These are phyloP conservation scores for Cydonia oblonga DNA, from an alignment of 331 rosid species.

Conservation along the genomic window DNA sequence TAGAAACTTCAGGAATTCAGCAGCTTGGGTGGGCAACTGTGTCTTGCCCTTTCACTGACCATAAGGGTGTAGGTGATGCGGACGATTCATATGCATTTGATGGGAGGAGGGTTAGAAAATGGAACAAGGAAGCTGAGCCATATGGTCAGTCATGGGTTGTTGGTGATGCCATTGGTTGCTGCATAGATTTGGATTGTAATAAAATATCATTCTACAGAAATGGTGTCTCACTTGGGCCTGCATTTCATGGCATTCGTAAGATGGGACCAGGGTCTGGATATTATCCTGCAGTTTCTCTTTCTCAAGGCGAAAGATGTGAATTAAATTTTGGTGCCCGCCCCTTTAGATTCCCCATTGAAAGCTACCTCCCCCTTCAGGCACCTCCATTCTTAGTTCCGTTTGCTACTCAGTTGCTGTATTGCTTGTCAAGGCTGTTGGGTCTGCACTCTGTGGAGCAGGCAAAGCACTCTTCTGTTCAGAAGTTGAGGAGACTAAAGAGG, in stretches of 20 bases:
- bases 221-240: slow-evolving; percentile 83
- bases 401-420: slow-evolving; percentile 47
- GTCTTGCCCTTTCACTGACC: slow-evolving; percentile 80
- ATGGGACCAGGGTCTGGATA: slow-evolving; percentile 77
- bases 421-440: slow-evolving; percentile 79
- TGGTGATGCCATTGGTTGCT: slow-evolving; percentile 95
- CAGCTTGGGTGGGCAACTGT: slow-evolving; percentile 97
- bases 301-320: slow-evolving; percentile 87
- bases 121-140: slow-evolving; percentile 75
- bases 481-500: slow-evolving; percentile 65
- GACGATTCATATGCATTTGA: slow-evolving; percentile 94
- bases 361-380: slow-evolving; percentile 73
- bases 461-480: slow-evolving; percentile 57
- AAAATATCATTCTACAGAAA: slow-evolving; percentile 79
- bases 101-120: slow-evolving; percentile 81
- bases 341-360: slow-evolving; percentile 72
- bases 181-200: slow-evolving; percentile 75
- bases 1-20: slow-evolving; percentile 89
- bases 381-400: slow-evolving; percentile 37
- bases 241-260: slow-evolving; percentile 72
- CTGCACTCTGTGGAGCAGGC: slow-evolving; percentile 52
- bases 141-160: slow-evolving; percentile 93
- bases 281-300: slow-evolving; percentile 88
- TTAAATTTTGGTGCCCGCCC: slow-evolving; percentile 83
- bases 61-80: slow-evolving; percentile 89